These are phyloP conservation scores for Pythium aristosporum DNA, from an alignment of 352 stramenopile species.

Conservation along the genomic window DNA sequence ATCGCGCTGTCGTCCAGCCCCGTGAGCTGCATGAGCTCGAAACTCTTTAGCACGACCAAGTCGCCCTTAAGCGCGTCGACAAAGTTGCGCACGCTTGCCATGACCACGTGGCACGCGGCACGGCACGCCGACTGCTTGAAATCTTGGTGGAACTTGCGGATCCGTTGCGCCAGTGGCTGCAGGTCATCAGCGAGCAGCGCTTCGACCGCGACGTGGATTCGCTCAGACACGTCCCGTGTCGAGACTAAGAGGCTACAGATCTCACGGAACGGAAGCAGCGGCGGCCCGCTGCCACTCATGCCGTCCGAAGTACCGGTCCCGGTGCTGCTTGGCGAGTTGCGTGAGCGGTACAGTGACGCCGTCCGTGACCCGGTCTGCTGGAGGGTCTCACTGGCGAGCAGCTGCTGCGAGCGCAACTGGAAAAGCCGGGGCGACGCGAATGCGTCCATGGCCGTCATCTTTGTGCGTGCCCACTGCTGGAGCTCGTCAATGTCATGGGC, in stretches of 20 bases:
- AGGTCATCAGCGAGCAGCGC: conserved; percentile 25
- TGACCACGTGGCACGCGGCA: conserved; percentile 21
- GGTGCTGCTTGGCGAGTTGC: conserved; percentile 1
- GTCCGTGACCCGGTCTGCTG: conserved; percentile 19
- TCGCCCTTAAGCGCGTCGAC: conserved; percentile 19
- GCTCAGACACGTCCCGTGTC: conserved; percentile 7
- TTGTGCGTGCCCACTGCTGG: conserved; percentile 12
- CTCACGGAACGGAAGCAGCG: conserved; percentile 23
- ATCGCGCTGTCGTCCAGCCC: conserved; percentile 23
- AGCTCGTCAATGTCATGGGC: conserved; percentile 11
- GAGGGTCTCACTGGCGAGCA: conserved; percentile 20
- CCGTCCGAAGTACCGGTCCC: conserved; percentile 2
- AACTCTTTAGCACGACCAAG: conserved; percentile 19
- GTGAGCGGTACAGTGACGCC: conserved; percentile 23
- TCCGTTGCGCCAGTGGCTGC: conserved; percentile 1
- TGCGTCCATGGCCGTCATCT: conserved; percentile 13
- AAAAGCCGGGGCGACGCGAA: conserved; percentile 24
- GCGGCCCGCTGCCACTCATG: not conserved
- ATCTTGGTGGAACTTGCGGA: conserved; percentile 26
- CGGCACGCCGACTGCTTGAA: conserved; percentile 20
- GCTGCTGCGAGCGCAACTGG: conserved; percentile 26
- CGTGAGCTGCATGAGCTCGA: conserved; percentile 30
- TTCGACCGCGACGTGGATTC: conserved; percentile 24
- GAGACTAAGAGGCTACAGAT: conserved; percentile 25
- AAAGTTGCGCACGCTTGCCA: conserved; percentile 14